Evolutionary conservation across 768 basidiomycete species (phyloP).

Genomic region (Calocybe indica): DNA sequence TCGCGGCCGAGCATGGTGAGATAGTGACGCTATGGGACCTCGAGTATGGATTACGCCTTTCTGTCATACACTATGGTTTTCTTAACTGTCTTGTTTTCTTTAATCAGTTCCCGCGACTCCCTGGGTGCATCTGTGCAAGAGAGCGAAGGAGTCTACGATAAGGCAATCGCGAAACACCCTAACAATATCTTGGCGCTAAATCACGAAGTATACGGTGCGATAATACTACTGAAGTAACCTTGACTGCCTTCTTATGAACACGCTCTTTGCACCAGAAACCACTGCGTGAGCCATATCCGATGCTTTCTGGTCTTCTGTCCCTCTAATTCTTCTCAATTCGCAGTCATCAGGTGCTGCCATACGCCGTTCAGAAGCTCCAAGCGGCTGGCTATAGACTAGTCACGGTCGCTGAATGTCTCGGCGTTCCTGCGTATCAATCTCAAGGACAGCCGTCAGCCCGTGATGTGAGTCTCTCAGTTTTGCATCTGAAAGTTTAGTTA

Average conservation of each 20-base stretch:
- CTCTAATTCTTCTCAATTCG: background rate
- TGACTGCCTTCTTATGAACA: background rate
- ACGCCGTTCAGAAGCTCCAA: conserved; percentile 27
- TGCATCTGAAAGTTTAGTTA: background rate
- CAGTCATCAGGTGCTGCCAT: conserved; percentile 31
- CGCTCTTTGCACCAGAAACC: conserved; percentile 17
- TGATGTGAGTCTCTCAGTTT: conserved; percentile 21
- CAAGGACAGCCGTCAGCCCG: conserved; percentile 18
- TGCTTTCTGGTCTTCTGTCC: background rate
- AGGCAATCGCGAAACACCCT: conserved; percentile 21
- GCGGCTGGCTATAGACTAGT: conserved; percentile 36
- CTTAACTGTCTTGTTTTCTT: background rate
- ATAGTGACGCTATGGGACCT: conserved; percentile 31
- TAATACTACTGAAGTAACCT: background rate
- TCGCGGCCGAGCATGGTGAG: conserved; percentile 24
- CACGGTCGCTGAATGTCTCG: conserved; percentile 34
- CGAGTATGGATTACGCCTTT: conserved; percentile 20
- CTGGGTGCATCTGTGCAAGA: conserved; percentile 25
- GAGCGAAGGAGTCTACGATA: conserved; percentile 25
- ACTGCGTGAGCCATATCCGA: conserved; percentile 23
- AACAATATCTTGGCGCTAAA: conserved; percentile 33
- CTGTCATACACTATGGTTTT: background rate
- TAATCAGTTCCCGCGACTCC: conserved; percentile 31
- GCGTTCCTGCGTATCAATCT: conserved; percentile 29
- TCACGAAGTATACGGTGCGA: conserved; percentile 33